Evolutionary conservation across 768 basidiomycete genomes (phyloP), one percentile per base, ranked within the genome.

Genomic region (Lentinula sp.): DNA sequence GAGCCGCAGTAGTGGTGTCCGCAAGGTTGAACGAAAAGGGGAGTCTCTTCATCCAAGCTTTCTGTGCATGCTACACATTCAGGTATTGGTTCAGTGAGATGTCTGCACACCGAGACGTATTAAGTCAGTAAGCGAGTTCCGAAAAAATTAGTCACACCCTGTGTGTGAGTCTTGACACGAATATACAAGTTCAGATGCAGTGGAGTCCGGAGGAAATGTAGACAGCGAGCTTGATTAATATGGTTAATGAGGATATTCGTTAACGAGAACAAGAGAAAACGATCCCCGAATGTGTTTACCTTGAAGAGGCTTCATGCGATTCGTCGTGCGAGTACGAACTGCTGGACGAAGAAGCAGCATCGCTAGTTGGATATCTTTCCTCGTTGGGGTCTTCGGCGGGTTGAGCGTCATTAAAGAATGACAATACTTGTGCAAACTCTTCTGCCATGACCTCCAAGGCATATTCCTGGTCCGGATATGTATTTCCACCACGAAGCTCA

Each of bases 1-100:
- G 50, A 28, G 45, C 16, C 32, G 50, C 59, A 60, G 48, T 60
- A 60, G 18, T 60, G 39, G 41, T 60, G 59, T 32, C 33, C 35
- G 36, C 59, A 60, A 35, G 59, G 13, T 0, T 39, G 23, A 23
- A 60, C 20, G n/a, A 16, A 16, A 45, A 35, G 28, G 39, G 36
- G 6, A 13, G 28, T 7, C 7, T 35, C 41, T 18, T 45, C 55
- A 12, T 20, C n/a, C 6, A 10, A 16, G 13, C 18, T 35, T 35
- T 49, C 57, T 37, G 15, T 49, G 16, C 57, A 59, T 12, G 42
- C 45, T 15, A 23, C 57, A 37, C 57, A 59, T 46, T 33, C 20
- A 9, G 37, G 20, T 15, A 35, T 8, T 36, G 45, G 20, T n/a
- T 46, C 45, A 41, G 33, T 6, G 20, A 41, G 15, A 41, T 28